These are phyloP conservation scores for Colletotrichum truncatum DNA, from an alignment of 2,329 filamentous ascomycete genomes.

Conservation along the genomic window DNA sequence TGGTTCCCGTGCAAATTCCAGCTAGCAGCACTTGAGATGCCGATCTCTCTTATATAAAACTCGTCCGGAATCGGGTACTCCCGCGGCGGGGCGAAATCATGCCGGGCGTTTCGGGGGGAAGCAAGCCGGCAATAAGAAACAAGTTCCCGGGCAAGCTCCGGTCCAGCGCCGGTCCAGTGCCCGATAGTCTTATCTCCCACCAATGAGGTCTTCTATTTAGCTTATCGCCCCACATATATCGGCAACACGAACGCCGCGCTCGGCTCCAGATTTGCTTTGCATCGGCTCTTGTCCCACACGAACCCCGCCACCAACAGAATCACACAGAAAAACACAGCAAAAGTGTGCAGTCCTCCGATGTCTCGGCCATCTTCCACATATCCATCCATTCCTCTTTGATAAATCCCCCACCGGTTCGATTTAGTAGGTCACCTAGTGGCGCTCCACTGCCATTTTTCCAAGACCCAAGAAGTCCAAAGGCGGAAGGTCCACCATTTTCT, in stretches of 20 bases:
- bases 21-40: too few species aligned
- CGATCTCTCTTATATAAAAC: background rate
- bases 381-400: too few species aligned
- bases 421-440: conserved; percentile 1
- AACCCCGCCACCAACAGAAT: conserved; percentile 1
- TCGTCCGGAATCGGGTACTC: conserved; percentile 13
- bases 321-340: background rate
- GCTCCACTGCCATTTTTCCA: conserved; percentile 2
- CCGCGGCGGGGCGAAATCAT: conserved; percentile 13
- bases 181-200: conserved; percentile 12
- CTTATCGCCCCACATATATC: conserved; percentile 3
- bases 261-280: conserved; percentile 11
- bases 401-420: background rate
- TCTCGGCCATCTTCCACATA: too few species aligned
- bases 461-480: background rate
- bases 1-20: too few species aligned
- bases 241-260: conserved; percentile 23
- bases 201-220: background rate
- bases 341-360: too few species aligned
- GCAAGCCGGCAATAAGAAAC: conserved; percentile 16
- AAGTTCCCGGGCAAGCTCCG: conserved; percentile 20
- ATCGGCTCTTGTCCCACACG: conserved; percentile 6
- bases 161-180: background rate
- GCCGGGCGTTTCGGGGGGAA: background rate
- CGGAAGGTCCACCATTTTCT: conserved; percentile 20